Evolutionary conservation across 805 yeast species (phyloP), one percentile per base, ranked within the genome.

Genomic region (Nematodospora valgi): DNA sequence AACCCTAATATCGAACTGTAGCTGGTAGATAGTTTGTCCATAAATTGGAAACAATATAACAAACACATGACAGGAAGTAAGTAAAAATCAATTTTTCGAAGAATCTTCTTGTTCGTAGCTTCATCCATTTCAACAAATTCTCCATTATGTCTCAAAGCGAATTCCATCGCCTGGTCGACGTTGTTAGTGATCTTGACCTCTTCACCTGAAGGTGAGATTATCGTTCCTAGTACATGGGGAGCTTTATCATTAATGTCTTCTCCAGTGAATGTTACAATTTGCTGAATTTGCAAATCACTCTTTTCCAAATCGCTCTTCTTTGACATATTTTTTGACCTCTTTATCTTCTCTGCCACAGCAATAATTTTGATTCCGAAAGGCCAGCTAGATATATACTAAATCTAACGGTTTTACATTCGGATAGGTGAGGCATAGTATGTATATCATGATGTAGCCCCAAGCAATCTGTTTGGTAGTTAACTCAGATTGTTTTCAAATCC

Each of bases 1-100:
- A 68, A 45, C 8, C 71, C 72, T 41, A 65, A 51, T 23, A 66
- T 45, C 0, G 67, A 46, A n/a, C 68, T 68, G 36, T 60, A 66
- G 4, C 68, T 54, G 35, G 55, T 58, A 4, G 70, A 48, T 14
- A 57, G 47, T 40, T 70, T 69, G 43, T 62, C 68, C 64, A 60
- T 52, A 36, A 54, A 58, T 33, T 59, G 64, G 27, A 52, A 48
- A 32, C 52, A 43, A 40, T 54, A 53, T 24, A 53, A 35, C 8
- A 44, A 20, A 37, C 54, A 48, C 42, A 59, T 47, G 5, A 56
- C 20, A 2, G 64, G 64, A 23, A 59, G 35, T 27, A 59, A 32
- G 36, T 30, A 51, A 3, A 47, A 6, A 40, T 54, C 58, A 21
- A 55, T 58, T 35, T 53, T 48, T 10, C 50, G n/a, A 7, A 45